Conservation (phyloP, 441 rosid genomes). For the Populus trichocarpa region DNA sequence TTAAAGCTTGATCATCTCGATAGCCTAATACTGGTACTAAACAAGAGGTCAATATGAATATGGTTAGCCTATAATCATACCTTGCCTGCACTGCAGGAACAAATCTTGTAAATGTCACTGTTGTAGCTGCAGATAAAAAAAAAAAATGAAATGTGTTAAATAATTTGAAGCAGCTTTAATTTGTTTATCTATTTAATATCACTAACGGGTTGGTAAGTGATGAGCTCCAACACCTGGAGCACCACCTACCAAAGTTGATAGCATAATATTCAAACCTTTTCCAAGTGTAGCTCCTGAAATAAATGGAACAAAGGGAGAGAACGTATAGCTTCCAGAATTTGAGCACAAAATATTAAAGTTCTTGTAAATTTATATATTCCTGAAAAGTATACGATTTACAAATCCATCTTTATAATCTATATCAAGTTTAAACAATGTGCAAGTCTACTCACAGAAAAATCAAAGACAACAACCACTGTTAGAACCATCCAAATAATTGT, state of each 20-base stretch:
- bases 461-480: too few species aligned
- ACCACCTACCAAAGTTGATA: conserved; percentile 62
- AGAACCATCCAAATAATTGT: too few species aligned
- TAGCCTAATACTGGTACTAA: conserved; percentile 59
- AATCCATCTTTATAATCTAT: too few species aligned
- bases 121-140: conserved; percentile 39
- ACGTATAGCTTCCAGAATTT: too few species aligned
- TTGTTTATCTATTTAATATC: conserved; percentile 10
- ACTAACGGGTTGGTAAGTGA: conserved; percentile 45
- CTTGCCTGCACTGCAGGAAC: conserved; percentile 63
- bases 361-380: too few species aligned
- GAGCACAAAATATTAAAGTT: too few species aligned
- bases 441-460: too few species aligned
- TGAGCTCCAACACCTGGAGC: conserved; percentile 69
- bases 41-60: conserved; percentile 64
- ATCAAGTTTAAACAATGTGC: too few species aligned
- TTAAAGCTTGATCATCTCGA: conserved; percentile 45
- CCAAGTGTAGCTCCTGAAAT: conserved; percentile 68
- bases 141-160: neutral
- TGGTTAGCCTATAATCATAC: conserved; percentile 60
- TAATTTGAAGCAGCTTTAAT: too few species aligned
- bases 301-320: too few species aligned
- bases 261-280: conserved; percentile 60
- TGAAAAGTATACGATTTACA: too few species aligned
- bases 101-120: conserved; percentile 57